These are phyloP conservation scores for Fusarium poae DNA, from an alignment of 2,329 filamentous ascomycete genomes.

Conservation along the genomic window DNA sequence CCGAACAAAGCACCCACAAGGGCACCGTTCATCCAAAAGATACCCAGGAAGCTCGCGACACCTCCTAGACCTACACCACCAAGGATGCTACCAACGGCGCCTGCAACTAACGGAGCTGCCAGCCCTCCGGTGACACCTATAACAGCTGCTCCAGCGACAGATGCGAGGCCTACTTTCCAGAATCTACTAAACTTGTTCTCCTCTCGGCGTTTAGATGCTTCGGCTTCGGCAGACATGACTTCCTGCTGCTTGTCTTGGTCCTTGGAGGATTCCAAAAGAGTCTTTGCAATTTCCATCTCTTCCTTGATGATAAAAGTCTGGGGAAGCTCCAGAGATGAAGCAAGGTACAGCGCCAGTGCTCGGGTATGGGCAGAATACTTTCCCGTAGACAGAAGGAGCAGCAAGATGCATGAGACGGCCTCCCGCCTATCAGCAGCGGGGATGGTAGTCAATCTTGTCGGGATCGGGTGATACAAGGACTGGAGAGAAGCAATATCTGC, in stretches of 20 bases:
- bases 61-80: constrained; percentile 87
- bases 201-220: constrained; percentile 79
- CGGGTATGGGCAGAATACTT: constrained; percentile 82
- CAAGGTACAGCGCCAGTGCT: constrained; percentile 74
- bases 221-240: constrained; percentile 78
- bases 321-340: constrained; percentile 74
- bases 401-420: constrained; percentile 75
- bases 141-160: constrained; percentile 86
- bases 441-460: constrained; percentile 68
- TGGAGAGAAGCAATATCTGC: constrained; percentile 62
- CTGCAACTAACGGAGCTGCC: constrained; percentile 89
- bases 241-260: constrained; percentile 57
- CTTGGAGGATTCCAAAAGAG: constrained; percentile 75
- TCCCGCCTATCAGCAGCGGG: constrained; percentile 70
- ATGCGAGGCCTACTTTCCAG: constrained; percentile 93
- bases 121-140: constrained; percentile 93
- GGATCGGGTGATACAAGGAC: constrained; percentile 65
- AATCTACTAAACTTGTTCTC: constrained; percentile 77
- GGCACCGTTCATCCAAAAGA: constrained; percentile 87
- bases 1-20: constrained; percentile 90
- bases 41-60: constrained; percentile 86
- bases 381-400: constrained; percentile 78
- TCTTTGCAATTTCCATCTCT: constrained; percentile 81
- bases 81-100: constrained; percentile 86
- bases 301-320: constrained; percentile 73